Percentiles rank a stretch among this genome's conserved stretches.
Evolutionary conservation across 2,329 filamentous ascomycete species (phyloP).

Genomic region (Pseudonectria buxi): DNA sequence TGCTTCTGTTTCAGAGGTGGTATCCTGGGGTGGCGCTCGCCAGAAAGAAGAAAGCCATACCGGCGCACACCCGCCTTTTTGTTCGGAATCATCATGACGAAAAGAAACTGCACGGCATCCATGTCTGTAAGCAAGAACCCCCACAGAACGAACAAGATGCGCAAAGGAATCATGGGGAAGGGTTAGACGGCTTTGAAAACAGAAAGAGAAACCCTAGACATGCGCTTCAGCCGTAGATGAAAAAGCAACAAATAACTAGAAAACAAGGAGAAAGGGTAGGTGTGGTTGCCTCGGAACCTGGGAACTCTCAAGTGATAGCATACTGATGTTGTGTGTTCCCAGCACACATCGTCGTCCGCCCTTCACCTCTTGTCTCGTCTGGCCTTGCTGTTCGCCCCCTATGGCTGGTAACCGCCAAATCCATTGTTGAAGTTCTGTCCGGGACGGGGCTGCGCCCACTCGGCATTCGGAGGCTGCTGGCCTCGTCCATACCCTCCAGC

Average conservation of each 20-base stretch:
- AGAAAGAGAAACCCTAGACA: constrained; percentile 15
- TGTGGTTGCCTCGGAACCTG: constrained; percentile 10
- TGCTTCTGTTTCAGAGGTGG: constrained; percentile 18
- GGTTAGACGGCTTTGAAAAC: constrained; percentile 12
- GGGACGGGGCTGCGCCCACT: constrained; percentile 47
- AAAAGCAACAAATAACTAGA: constrained; percentile 14
- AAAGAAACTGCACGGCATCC: constrained; percentile 18
- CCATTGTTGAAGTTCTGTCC: constrained; percentile 54
- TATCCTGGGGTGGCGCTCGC: constrained; percentile 24
- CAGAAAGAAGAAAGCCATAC: constrained; percentile 20
- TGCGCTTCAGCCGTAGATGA: constrained; percentile 9
- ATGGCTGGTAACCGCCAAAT: constrained; percentile 59
- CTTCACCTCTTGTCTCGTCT: constrained; percentile 15
- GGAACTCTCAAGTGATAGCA: constrained; percentile 17
- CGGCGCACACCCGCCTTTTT: constrained; percentile 20
- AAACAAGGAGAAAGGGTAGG: constrained; percentile 17
- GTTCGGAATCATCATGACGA: constrained; percentile 9
- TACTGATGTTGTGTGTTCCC: constrained; percentile 10
- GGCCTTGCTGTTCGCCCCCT: constrained; percentile 23
- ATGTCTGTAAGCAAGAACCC: constrained; percentile 22
- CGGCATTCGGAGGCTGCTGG: constrained; percentile 49
- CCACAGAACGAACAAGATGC: constrained; percentile 16
- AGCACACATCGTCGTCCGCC: constrained; percentile 16
- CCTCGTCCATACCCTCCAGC: constrained; percentile 82
- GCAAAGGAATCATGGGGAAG: constrained; percentile 13